Evolutionary conservation across 495 filamentous ascomycete genomes (phyloP).

Genomic region (Penicillium odoratum): DNA sequence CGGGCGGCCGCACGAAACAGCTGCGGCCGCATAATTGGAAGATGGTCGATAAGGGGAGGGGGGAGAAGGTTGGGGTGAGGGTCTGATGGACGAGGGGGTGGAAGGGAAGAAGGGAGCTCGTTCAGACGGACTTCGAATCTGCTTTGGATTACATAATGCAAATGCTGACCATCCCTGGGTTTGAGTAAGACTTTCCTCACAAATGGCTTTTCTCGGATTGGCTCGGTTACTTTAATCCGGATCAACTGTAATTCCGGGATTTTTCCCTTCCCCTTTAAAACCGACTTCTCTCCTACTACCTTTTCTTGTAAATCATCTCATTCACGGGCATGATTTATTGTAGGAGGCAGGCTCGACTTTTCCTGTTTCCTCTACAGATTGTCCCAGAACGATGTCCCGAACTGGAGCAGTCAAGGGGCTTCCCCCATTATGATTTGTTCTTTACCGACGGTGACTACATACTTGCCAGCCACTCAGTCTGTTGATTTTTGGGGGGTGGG

Average conservation of each 20-base stretch:
- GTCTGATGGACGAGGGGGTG: constrained; percentile 21
- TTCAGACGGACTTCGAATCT: constrained; percentile 34
- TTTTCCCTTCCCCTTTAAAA: constrained; percentile 5
- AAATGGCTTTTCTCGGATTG: constrained; percentile 41
- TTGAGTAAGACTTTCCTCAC: constrained; percentile 26
- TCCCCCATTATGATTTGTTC: constrained; percentile 54
- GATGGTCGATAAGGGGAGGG: constrained; percentile 37
- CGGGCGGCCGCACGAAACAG: constrained; percentile 83
- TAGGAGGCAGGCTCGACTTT: constrained; percentile 62
- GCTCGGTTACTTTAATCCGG: constrained; percentile 31
- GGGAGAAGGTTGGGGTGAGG: constrained; percentile 27
- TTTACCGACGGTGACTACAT: constrained; percentile 67
- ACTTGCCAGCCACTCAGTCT: not conserved
- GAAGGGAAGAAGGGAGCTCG: constrained; percentile 24
- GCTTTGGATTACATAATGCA: constrained; percentile 28
- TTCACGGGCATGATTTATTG: constrained; percentile 82
- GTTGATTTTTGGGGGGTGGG: not conserved
- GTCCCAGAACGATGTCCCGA: constrained; percentile 63
- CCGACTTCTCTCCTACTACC: constrained; percentile 20
- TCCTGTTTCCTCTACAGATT: constrained; percentile 63
- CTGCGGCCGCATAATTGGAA: constrained; percentile 80
- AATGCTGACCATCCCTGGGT: constrained; percentile 30
- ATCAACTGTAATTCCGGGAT: constrained; percentile 27
- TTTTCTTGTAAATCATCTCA: constrained; percentile 52
- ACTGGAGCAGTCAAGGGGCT: constrained; percentile 63